These are phyloP conservation scores for Coccomyxa sp. DNA, from an alignment of 139 green algal genomes.

Conservation along the genomic window DNA sequence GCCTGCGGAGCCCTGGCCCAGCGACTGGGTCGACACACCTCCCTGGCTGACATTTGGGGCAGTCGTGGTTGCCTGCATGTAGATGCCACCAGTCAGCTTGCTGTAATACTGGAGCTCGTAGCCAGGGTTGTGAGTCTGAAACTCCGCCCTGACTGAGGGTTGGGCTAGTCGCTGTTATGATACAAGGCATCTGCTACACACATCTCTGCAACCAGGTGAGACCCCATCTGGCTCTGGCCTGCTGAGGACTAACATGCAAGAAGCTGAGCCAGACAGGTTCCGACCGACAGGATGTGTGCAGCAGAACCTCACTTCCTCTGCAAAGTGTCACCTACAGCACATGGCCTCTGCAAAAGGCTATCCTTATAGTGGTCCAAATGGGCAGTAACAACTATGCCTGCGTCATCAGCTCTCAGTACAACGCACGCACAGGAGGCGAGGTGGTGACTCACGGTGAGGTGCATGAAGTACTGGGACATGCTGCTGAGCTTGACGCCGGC, in stretches of 20 bases:
- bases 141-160: too few relatives aligned
- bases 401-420: background rate
- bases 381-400: background rate
- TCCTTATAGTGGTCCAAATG: background rate
- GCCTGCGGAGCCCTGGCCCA: background rate
- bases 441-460: background rate
- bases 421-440: background rate
- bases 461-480: constrained; percentile 1
- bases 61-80: background rate
- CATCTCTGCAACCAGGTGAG: too few relatives aligned
- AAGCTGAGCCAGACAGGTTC: too few relatives aligned
- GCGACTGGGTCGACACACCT: background rate
- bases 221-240: too few relatives aligned
- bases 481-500: constrained; percentile 13
- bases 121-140: too few relatives aligned
- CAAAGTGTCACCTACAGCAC: too few relatives aligned
- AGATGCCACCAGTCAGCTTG: background rate
- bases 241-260: too few relatives aligned
- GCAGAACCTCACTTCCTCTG: background rate
- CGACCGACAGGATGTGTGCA: background rate
- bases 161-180: too few relatives aligned
- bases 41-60: background rate
- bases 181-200: too few relatives aligned
- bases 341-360: background rate
- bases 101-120: background rate